Percentiles rank a stretch among this genome's conserved stretches.
These are phyloP conservation scores for Dentiscutata heterogama DNA, from an alignment of 371 early-diverging fungal species.

Conservation along the genomic window DNA sequence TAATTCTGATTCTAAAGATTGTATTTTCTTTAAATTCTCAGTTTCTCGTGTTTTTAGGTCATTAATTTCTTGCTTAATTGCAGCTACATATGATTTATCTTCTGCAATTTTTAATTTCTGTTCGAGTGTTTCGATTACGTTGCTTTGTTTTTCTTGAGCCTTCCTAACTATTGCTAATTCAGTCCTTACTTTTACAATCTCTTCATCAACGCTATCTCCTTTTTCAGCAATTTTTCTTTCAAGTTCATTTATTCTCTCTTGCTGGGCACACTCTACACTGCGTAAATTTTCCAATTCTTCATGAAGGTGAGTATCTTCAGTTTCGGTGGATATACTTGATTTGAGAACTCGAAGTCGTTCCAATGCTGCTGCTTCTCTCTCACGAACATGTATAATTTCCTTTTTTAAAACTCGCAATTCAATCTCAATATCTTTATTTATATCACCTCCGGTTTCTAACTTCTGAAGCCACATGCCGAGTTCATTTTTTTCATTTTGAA, in stretches of 20 bases:
- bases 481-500: constrained; percentile 23
- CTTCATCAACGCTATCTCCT: constrained; percentile 7
- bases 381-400: constrained; percentile 15
- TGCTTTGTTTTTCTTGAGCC: not conserved
- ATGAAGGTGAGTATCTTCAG: constrained; percentile 19
- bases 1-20: not conserved
- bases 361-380: constrained; percentile 1
- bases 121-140: constrained; percentile 4
- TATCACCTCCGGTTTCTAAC: constrained; percentile 23
- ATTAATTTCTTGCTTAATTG: not conserved
- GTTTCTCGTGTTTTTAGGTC: not conserved
- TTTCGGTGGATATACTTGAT: not conserved
- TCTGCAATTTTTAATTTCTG: constrained; percentile 16
- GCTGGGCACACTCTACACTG: not conserved
- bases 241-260: not conserved
- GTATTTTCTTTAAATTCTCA: not conserved
- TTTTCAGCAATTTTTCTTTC: constrained; percentile 13
- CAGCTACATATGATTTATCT: constrained; percentile 7
- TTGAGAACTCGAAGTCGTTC: constrained; percentile 25
- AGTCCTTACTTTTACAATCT: not conserved
- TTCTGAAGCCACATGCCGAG: not conserved
- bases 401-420: constrained; percentile 21
- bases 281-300: constrained; percentile 22
- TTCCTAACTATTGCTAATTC: constrained; percentile 11
- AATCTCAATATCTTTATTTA: not conserved